These are phyloP conservation scores for Suillus cothurnatus DNA, from an alignment of 768 basidiomycete genomes.

Conservation along the genomic window DNA sequence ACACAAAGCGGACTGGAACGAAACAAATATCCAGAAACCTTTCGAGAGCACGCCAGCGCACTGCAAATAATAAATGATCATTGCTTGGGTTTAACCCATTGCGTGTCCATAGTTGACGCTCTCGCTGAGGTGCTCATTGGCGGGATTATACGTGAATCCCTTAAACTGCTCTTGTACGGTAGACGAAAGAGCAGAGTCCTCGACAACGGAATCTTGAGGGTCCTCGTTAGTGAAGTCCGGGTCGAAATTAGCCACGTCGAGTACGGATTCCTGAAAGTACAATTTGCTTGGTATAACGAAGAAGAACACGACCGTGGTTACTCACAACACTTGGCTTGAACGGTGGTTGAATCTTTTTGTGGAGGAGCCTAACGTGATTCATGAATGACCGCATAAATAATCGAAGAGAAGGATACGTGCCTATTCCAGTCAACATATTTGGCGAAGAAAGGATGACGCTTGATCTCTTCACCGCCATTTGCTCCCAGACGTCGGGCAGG, in stretches of 20 bases:
- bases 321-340: conserved; percentile 97
- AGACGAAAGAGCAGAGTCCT: conserved; percentile 88
- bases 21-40: conserved; percentile 5
- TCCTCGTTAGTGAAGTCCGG: conserved; percentile 96
- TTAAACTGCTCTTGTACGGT: conserved; percentile 97
- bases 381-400: conserved; percentile 6
- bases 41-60: conserved; percentile 7
- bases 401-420: conserved; percentile 38
- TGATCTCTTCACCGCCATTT: conserved; percentile 94
- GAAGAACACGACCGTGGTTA: conserved; percentile 11
- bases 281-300: conserved; percentile 7
- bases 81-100: conserved; percentile 28
- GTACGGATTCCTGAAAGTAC: conserved; percentile 71
- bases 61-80: conserved; percentile 1
- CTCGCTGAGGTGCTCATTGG: conserved; percentile 82
- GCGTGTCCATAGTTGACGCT: conserved; percentile 65
- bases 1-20: conserved; percentile 6
- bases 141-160: conserved; percentile 88
- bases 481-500: conserved; percentile 86
- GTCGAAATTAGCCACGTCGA: conserved; percentile 97
- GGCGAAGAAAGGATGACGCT: conserved; percentile 92
- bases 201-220: conserved; percentile 94
- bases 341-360: conserved; percentile 95
- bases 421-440: conserved; percentile 91
- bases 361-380: conserved; percentile 55